Evolutionary conservation across 2,329 filamentous ascomycete species (phyloP), one percentile per base, ranked within the genome.

Genomic region (Epichloe glyceriae): DNA sequence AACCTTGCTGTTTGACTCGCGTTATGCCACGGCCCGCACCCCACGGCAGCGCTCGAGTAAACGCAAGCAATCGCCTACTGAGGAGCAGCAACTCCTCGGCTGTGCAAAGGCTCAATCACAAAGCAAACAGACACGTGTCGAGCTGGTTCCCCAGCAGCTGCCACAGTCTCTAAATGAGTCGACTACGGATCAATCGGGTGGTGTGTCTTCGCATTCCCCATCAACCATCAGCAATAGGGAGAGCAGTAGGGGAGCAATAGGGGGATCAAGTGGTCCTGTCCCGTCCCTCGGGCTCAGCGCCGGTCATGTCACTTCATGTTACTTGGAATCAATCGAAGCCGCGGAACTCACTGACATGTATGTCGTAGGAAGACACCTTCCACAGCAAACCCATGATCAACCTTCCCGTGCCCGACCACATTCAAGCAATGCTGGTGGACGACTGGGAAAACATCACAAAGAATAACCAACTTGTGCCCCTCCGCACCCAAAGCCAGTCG

Each of bases 361-460:
- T 38, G 6, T 35, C 20, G 50, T 47, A 97, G 90, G 93, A 97
- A 72, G 93, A 97, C 54, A 73, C 78, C 4, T 98, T 95, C 64
- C 81, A 89, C 62, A 76, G 78, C 55, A 83, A 89, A 52, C 90
- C 91, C 19, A 88, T 88, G 17, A 85, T 98, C 61, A 87, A 88
- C 60, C 78, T 98, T 41, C 77, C 83, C 47, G 82, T 97, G 56
- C 89, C 93, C 0, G 93, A 97, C 63, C 81, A 86, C 57, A 76
- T 98, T 57, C 96, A 97, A 71, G 88, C 86, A 15, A 78, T 95
- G 55, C 80, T 98, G 3, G 93, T 98, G 20, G 93, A 98, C 64
- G 93, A 98, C 66, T 98, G 93, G 93, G 93, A 98, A 67, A 95
- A 96, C 60, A 83, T 98, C 54, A 98, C 93, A 51, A 97, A 96